Conservation (phyloP, 805 yeast genomes). For the Pichia exigua region DNA sequence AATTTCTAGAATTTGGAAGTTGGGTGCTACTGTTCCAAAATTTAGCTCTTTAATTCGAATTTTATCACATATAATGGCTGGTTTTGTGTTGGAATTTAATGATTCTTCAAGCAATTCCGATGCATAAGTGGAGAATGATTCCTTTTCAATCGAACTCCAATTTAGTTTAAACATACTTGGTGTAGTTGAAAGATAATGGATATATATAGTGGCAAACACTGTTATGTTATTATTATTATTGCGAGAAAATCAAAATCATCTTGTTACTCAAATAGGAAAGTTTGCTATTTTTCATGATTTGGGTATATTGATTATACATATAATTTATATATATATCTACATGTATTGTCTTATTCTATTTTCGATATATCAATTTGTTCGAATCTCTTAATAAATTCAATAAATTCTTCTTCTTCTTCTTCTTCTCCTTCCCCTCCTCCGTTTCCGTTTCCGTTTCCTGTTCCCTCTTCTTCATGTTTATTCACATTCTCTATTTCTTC, state of each 20-base stretch:
- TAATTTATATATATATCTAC: not conserved
- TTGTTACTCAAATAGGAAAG: too few species aligned
- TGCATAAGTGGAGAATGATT: conserved; percentile 54
- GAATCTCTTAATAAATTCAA: not conserved
- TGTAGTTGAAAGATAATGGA: too few species aligned
- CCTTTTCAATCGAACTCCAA: conserved; percentile 69
- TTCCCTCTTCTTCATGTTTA: too few species aligned
- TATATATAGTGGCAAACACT: too few species aligned
- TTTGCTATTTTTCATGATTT: too few species aligned
- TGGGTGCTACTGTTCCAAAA: conserved; percentile 69
- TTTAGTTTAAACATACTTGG: conserved; percentile 73
- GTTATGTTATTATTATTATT: too few species aligned
- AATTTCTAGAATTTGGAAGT: conserved; percentile 70
- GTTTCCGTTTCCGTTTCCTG: too few species aligned
- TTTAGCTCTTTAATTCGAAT: conserved; percentile 61
- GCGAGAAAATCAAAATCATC: too few species aligned
- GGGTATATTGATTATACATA: too few species aligned
- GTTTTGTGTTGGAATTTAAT: conserved; percentile 63
- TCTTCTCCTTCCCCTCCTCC: not conserved
- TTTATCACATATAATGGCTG: conserved; percentile 61
- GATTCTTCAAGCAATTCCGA: conserved; percentile 62
- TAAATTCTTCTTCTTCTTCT: not conserved
- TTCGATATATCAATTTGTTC: not conserved
- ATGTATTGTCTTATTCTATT: not conserved
- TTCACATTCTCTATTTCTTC: too few species aligned